A percentile compares a stretch with the other conserved stretches of the same genome.
These are phyloP conservation scores for Thozetella sp. DNA, from an alignment of 495 filamentous ascomycete species.

Conservation along the genomic window DNA sequence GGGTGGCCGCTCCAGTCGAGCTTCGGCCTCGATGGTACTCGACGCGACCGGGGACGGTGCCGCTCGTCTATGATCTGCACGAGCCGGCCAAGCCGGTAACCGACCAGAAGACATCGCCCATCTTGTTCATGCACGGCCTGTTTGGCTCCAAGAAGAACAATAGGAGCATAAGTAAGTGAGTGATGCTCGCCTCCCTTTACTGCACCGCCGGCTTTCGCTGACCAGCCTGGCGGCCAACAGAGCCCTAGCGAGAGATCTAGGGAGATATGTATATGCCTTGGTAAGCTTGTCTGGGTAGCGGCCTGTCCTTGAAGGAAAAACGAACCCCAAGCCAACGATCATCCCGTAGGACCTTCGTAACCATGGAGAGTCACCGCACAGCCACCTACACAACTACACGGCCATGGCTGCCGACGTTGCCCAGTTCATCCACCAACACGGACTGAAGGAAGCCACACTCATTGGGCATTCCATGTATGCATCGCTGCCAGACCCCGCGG, in stretches of 20 bases:
- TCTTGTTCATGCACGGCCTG: conserved; percentile 90
- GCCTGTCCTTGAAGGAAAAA: neutral
- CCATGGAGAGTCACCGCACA: conserved; percentile 88
- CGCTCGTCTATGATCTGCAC: conserved; percentile 62
- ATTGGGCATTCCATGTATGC: conserved; percentile 95
- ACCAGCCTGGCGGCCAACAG: conserved; percentile 30
- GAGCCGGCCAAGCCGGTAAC: conserved; percentile 41
- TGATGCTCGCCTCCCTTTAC: conserved; percentile 9
- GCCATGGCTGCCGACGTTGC: conserved; percentile 87
- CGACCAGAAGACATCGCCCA: conserved; percentile 57
- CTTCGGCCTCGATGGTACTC: neutral
- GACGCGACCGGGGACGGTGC: conserved; percentile 23
- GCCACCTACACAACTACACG: conserved; percentile 75
- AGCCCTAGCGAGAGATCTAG: conserved; percentile 78
- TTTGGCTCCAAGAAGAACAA: conserved; percentile 98
- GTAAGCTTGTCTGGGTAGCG: conserved; percentile 58
- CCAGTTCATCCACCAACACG: conserved; percentile 76
- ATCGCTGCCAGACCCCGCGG: neutral
- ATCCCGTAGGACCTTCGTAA: conserved; percentile 82
- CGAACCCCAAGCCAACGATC: conserved; percentile 8
- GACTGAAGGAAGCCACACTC: conserved; percentile 68
- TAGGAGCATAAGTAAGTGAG: conserved; percentile 94
- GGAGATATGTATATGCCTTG: conserved; percentile 79
- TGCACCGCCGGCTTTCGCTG: neutral
- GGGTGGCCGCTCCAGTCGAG: neutral